Evolutionary conservation across 176 grass and related monocot species (phyloP), one percentile per base, ranked within the genome.

Genomic region (Chloris gayana): DNA sequence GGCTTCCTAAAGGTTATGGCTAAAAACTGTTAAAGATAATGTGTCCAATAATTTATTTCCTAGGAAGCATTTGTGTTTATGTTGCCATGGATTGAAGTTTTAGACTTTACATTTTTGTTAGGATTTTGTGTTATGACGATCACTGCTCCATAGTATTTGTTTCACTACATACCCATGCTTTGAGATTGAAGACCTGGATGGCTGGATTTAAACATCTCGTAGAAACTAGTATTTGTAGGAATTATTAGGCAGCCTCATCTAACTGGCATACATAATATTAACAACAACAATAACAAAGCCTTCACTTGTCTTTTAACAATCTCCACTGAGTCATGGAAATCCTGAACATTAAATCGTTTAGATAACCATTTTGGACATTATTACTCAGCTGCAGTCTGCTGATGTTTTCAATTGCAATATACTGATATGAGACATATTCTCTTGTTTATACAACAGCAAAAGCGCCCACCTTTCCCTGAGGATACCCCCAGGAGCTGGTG

Each of bases 401-500:
- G 34, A 60, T 32, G 14, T 80, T 49, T 46, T 46, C 1, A 10
- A 51, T 51, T 82, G 47, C 30, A 67, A 9, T 85, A 6, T 39
- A 27, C 49, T 82, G 37, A 78, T 29, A 15, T 77, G 9, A 65
- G 14, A 17, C 39, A 59, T 66, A 61, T 76, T 71, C 9, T 72
- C 30, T 59, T 61, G 15, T 60, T 26, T 15, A 45, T 15, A 64
- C 53, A n/a, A 76, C 88, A 99, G 96, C 96, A 99, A 93, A 89
- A 88, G 61, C 88, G 96, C 14, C 96, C 96, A 10, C n/a, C 90
- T 2, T 53, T 99, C 61, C 90, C 96, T 6, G 90, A 93, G 47
- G 88, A 87, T 22, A 89, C 86, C 8, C 90, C 46, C 84, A 91
- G 57, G 93, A 99, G 57, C 88, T 99, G 6, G 86, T 84, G 35